These are phyloP conservation scores for Stachybotrys echinatus DNA, from an alignment of 2,329 filamentous ascomycete genomes.

Conservation along the genomic window DNA sequence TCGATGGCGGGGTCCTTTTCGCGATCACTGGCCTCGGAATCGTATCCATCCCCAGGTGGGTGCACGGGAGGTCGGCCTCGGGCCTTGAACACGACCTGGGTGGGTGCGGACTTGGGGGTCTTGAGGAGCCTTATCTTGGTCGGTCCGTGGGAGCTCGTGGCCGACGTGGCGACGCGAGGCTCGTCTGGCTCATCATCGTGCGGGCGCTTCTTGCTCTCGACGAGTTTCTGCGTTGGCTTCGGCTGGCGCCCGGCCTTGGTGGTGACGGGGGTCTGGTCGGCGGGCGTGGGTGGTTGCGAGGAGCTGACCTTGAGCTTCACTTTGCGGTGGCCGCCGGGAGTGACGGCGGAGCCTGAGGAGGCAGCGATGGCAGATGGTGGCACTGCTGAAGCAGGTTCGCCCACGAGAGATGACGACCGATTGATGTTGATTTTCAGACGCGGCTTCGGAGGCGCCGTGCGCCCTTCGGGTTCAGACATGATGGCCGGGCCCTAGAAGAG, in stretches of 20 bases:
- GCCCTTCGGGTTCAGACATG: slow-evolving; percentile 22
- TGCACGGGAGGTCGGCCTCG: slow-evolving; percentile 65
- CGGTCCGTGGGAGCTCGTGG: slow-evolving; percentile 20
- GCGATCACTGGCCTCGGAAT: slow-evolving; percentile 89
- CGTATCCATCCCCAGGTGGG: slow-evolving; percentile 82
- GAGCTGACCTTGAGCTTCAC: slow-evolving; percentile 37
- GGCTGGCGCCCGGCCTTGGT: slow-evolving; percentile 56
- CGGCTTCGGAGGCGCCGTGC: slow-evolving; percentile 25
- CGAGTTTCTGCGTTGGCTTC: slow-evolving; percentile 53
- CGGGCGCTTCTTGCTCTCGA: slow-evolving; percentile 57
- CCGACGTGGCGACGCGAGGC: slow-evolving; percentile 17
- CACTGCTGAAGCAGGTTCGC: slow-evolving; percentile 13
- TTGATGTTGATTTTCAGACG: slow-evolving; percentile 34
- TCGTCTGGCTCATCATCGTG: slow-evolving; percentile 50
- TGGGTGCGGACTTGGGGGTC: slow-evolving; percentile 27
- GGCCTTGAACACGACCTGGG: slow-evolving; percentile 47
- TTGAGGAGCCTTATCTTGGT: slow-evolving; percentile 51
- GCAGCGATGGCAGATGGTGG: slow-evolving; percentile 4
- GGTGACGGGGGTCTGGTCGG: slow-evolving; percentile 31
- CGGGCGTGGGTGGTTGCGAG: slow-evolving; percentile 33
- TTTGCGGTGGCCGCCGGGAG: slow-evolving; percentile 26
- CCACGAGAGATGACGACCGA: slow-evolving; percentile 29
- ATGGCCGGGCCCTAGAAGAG: not conserved
- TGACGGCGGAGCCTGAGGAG: slow-evolving; percentile 10
- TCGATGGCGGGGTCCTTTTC: slow-evolving; percentile 86